Evolutionary conservation across 352 stramenopile genomes (phyloP).

Genomic region (Pythium dissimile): DNA sequence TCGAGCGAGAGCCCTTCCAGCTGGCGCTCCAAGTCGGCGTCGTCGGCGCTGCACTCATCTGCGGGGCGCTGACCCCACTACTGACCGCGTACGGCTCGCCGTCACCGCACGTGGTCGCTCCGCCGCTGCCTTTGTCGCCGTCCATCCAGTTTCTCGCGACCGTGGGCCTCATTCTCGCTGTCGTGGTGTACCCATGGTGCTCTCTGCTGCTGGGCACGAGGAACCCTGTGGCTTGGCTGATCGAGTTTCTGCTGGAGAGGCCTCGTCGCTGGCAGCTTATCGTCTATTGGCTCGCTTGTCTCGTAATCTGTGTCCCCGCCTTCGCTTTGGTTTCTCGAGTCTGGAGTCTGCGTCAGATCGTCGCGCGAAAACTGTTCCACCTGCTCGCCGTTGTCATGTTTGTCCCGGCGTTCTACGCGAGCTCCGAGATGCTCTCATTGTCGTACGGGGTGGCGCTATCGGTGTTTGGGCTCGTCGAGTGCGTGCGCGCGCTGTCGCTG

Average conservation of each 20-base stretch:
- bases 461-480: constrained; percentile 70
- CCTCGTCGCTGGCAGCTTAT: constrained; percentile 36
- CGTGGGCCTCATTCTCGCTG: constrained; percentile 27
- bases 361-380: constrained; percentile 81
- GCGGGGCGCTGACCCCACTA: constrained; percentile 40
- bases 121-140: constrained; percentile 27
- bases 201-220: constrained; percentile 56
- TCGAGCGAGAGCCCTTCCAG: constrained; percentile 34
- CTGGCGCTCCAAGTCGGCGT: constrained; percentile 62
- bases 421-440: constrained; percentile 60
- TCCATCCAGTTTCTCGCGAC: constrained; percentile 31
- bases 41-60: constrained; percentile 45
- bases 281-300: constrained; percentile 49
- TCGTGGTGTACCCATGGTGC: constrained; percentile 59
- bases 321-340: constrained; percentile 36
- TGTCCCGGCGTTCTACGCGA: constrained; percentile 50
- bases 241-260: constrained; percentile 39
- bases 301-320: constrained; percentile 51
- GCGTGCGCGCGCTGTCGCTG: constrained; percentile 52
- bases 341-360: constrained; percentile 57
- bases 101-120: constrained; percentile 34
- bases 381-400: constrained; percentile 79
- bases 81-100: constrained; percentile 38
- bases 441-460: constrained; percentile 75
- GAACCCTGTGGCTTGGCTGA: constrained; percentile 61